Base-by-base conservation (phyloP, 2,329 filamentous ascomycete genomes). In the Berkeleyomyces rouxiae region DNA sequence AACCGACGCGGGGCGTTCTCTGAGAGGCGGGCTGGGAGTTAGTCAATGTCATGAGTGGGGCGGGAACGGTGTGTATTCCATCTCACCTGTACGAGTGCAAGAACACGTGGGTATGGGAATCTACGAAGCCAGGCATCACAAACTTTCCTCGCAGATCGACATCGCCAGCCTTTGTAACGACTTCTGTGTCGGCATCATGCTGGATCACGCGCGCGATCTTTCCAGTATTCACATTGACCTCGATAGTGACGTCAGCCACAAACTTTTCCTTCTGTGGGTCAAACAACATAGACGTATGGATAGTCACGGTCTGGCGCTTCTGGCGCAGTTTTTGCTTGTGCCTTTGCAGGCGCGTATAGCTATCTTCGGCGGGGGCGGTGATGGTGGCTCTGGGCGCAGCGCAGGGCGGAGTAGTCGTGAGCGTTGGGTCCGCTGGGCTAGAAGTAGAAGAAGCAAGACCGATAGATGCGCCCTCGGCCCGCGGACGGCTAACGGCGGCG, bases 51-150 rank as follows among this genome's bases (percentile, higher is more conserved):
- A 36, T 39, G 3, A 31, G n/a, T 57, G 31, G 16, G 43, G 23
- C 23, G 23, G 23, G 23, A 2, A 2, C 23, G 1, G 23, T 23
- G 23, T 23, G 23, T 23, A 23, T 23, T 23, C 36, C 9, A n/a
- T 69, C 64, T 67, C 70, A 76, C 68, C 69, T 69, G 67, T 79
- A 78, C 0, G 75, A 70, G 67, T 82, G 79, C 6, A 81, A 71
- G 66, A 82, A 81, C n/a, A 82, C 74, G 67, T 82, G 79, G 0
- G 79, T 80, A 66, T 82, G 79, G 0, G 78, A 75, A 67, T 82
- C 79, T 3, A 82, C 78, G 4, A 81, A 71, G 7, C 79, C 79
- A 0, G 79, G 79, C 59, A 81, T 71, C 4, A 79, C 76, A 31
- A 76, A 72, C 62, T 76, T 74, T 62, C 77, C 77, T 7, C 80